phyloP scores from a whole-genome alignment of 176 grass and related monocot species.

The Triticum aestivum region IWGSC_CS_RefSeq_v2.1 NC_057803.1:603580350-603580849 shows the following conservation, averaged over 20 bases:
- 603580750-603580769: too few species aligned
- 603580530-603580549: background rate
- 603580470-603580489: background rate
- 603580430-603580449: background rate
- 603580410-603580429: background rate
- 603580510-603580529: background rate
- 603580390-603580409: background rate
- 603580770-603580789: too few species aligned
- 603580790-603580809: too few species aligned
- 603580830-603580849: too few species aligned
- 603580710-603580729: too few species aligned
- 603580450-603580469: background rate
- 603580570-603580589: background rate
- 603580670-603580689: background rate
- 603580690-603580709: background rate
- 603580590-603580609: background rate
- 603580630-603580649: background rate
- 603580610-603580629: background rate
- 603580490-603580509: background rate
- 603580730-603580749: too few species aligned
- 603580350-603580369: background rate
- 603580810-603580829: too few species aligned
- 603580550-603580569: background rate
- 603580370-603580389: background rate
- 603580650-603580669: background rate